These are phyloP conservation scores for Aspergillus quadricinctus DNA, from an alignment of 2,329 filamentous ascomycete species.

Conservation along the genomic window DNA sequence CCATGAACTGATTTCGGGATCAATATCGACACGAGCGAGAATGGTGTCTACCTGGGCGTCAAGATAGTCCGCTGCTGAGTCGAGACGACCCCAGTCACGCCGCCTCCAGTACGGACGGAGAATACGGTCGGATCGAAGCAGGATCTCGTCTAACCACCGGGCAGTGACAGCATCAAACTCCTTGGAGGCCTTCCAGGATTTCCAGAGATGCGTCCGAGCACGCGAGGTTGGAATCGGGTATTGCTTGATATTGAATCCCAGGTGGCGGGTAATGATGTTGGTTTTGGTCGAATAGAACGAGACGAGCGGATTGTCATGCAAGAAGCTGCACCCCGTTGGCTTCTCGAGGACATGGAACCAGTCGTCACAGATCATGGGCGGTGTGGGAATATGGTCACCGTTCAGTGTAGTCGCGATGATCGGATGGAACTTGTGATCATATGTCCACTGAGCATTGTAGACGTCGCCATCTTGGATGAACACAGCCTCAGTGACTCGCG, in stretches of 20 bases:
- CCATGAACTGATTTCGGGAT: constrained; percentile 50
- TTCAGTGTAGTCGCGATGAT: constrained; percentile 48
- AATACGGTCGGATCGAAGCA: constrained; percentile 44
- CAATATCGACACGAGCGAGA: constrained; percentile 50
- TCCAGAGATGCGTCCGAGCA: constrained; percentile 48
- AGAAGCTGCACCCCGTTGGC: constrained; percentile 40
- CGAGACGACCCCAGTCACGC: constrained; percentile 42
- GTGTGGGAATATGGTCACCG: constrained; percentile 48
- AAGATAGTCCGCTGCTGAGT: constrained; percentile 42
- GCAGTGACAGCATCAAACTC: constrained; percentile 47
- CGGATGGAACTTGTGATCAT: constrained; percentile 48
- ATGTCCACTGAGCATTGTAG: constrained; percentile 48
- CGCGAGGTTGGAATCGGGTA: constrained; percentile 45
- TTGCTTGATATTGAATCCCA: constrained; percentile 32
- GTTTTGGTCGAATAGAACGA: constrained; percentile 43
- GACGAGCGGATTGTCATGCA: constrained; percentile 46
- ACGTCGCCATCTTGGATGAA: constrained; percentile 51
- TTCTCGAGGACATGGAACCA: constrained; percentile 42
- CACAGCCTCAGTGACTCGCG: constrained; percentile 52
- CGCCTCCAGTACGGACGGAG: constrained; percentile 45
- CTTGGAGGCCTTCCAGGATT: constrained; percentile 45
- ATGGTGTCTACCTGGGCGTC: constrained; percentile 46
- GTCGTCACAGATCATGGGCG: constrained; percentile 51
- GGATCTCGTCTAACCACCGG: constrained; percentile 49
- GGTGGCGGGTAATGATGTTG: constrained; percentile 26